Evolutionary conservation across 2,329 filamentous ascomycete species (phyloP).

Genomic region (Diplodia intermedia): DNA sequence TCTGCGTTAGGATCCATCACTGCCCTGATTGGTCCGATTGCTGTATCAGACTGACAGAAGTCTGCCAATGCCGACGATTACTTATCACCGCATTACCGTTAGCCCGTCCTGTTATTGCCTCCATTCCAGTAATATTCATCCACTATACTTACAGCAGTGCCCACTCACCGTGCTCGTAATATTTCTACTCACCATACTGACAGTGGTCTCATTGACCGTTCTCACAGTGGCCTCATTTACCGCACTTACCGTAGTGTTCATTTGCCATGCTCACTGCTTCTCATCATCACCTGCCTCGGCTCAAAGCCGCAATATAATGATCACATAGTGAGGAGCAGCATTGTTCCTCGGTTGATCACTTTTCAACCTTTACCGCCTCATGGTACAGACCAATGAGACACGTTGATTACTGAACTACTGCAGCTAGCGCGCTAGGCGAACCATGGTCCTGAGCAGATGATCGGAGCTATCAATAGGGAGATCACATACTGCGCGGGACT

Average conservation of each 20-base stretch:
- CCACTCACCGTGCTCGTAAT: too few relatives aligned
- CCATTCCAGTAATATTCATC: background rate
- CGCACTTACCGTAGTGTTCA: background rate
- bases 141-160: background rate
- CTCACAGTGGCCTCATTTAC: too few relatives aligned
- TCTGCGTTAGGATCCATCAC: background rate
- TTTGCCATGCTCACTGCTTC: background rate
- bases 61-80: background rate
- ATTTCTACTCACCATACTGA: too few relatives aligned
- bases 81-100: background rate
- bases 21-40: background rate
- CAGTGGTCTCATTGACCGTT: too few relatives aligned
- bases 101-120: background rate
- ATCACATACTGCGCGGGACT: background rate
- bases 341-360: constrained; percentile 2
- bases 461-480: background rate
- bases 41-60: background rate
- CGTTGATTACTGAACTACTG: constrained; percentile 15
- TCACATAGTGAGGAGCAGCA: background rate
- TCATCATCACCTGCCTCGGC: background rate
- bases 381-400: background rate
- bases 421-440: background rate
- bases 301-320: background rate
- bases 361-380: background rate
- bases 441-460: background rate